These are phyloP conservation scores for Hibiscus tridactylites DNA, from an alignment of 345 rosid species.

Conservation along the genomic window DNA sequence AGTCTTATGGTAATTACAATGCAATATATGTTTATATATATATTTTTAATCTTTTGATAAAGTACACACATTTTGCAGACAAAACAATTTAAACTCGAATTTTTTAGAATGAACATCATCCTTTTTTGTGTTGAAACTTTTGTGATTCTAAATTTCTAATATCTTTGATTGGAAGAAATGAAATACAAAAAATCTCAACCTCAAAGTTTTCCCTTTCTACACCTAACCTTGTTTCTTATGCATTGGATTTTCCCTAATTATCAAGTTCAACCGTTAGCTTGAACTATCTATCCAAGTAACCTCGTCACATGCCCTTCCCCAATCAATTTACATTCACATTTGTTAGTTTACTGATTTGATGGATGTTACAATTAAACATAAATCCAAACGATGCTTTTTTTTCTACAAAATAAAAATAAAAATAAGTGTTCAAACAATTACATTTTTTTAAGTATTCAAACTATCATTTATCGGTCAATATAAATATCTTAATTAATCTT, in stretches of 20 bases:
- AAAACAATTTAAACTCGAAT: too few species aligned
- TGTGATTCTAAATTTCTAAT: not conserved
- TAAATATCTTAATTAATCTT: too few species aligned
- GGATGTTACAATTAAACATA: not conserved
- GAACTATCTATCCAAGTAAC: not conserved
- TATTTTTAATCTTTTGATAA: too few species aligned
- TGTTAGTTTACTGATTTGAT: conserved; percentile 17
- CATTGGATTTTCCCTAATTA: not conserved
- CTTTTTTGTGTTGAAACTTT: too few species aligned
- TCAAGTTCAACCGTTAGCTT: conserved; percentile 3
- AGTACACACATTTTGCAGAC: too few species aligned
- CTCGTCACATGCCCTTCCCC: not conserved
- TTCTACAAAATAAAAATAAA: not conserved
- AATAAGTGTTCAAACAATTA: too few species aligned
- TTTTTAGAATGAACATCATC: too few species aligned
- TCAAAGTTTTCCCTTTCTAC: conserved; percentile 1
- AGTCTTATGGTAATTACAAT: too few species aligned
- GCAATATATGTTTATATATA: too few species aligned
- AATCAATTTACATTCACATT: conserved; percentile 1
- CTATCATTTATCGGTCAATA: too few species aligned
- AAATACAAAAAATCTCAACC: not conserved
- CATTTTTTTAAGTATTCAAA: too few species aligned
- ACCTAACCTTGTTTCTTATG: not conserved
- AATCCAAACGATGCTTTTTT: not conserved
- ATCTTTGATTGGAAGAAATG: not conserved